Conservation (phyloP, 257 asterid species). For the Rhazya stricta region DNA sequence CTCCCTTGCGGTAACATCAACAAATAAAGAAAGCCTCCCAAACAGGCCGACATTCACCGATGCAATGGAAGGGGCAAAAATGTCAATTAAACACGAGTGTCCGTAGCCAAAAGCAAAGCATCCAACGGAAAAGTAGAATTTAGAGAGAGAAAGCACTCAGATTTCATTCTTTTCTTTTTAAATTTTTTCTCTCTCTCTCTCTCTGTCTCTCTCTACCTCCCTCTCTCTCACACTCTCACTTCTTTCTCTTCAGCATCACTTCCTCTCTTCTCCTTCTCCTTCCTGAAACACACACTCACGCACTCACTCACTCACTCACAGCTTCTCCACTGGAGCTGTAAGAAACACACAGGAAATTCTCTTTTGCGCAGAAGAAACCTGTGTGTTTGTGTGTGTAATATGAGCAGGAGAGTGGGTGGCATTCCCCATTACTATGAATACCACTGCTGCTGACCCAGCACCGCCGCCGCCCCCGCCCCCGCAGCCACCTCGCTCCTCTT, state of each 20-base stretch:
- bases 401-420: conserved; percentile 38
- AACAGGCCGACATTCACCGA: conserved; percentile 16
- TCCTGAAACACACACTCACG: not conserved
- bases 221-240: conserved; percentile 8
- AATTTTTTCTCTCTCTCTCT: not conserved
- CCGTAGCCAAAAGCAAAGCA: conserved; percentile 23
- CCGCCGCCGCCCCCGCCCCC: conserved; percentile 68
- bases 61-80: conserved; percentile 15
- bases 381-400: conserved; percentile 17
- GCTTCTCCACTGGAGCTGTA: not conserved
- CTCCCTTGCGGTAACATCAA: too few relatives aligned
- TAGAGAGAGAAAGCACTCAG: conserved; percentile 18
- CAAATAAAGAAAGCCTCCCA: not conserved
- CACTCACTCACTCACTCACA: not conserved
- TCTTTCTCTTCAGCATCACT: not conserved
- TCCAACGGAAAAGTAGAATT: conserved; percentile 42
- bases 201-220: conserved; percentile 3
- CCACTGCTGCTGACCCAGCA: conserved; percentile 65
- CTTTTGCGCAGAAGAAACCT: not conserved
- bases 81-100: conserved; percentile 17
- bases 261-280: not conserved
- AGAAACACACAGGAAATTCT: not conserved
- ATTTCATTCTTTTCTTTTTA: conserved; percentile 17
- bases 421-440: conserved; percentile 55
- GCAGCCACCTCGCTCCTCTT: conserved; percentile 87